Conservation (phyloP, 441 rosid genomes). For the Hura crepitans region DNA sequence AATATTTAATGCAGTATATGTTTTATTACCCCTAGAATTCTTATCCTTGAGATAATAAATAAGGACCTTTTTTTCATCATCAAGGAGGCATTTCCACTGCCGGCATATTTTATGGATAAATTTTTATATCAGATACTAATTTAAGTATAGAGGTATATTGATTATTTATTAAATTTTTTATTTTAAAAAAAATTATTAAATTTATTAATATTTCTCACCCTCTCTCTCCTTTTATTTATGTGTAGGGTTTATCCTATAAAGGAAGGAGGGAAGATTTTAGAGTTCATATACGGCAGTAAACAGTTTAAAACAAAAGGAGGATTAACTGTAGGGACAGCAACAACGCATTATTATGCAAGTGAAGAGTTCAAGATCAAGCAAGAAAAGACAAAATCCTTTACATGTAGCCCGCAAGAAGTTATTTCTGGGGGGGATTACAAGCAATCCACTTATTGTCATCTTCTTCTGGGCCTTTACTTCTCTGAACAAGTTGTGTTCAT, state of each 20-base stretch:
- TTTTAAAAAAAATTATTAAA: too few species aligned
- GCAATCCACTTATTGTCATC: conserved; percentile 82
- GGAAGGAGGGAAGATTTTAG: conserved; percentile 80
- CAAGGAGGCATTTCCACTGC: too few species aligned
- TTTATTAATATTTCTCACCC: neutral
- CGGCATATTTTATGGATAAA: too few species aligned
- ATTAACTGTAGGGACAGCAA: conserved; percentile 70
- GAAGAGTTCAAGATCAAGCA: conserved; percentile 82
- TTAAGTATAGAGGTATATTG: too few species aligned
- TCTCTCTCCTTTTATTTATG: neutral
- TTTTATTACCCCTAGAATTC: too few species aligned
- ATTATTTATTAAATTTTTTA: too few species aligned
- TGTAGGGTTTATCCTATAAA: conserved; percentile 58
- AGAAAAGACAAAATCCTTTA: conserved; percentile 61
- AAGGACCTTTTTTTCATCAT: too few species aligned
- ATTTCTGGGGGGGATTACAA: conserved; percentile 66
- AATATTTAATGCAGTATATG: too few species aligned
- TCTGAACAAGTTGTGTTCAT: conserved; percentile 55
- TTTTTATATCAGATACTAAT: too few species aligned
- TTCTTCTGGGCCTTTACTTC: conserved; percentile 67
- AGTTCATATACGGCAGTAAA: conserved; percentile 77
- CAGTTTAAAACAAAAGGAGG: conserved; percentile 71
- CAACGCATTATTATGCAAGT: conserved; percentile 71
- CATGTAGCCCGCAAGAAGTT: conserved; percentile 74
- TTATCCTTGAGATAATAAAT: too few species aligned